Evolutionary conservation across 768 basidiomycete species (phyloP).

Genomic region (Auricularia sp.): DNA sequence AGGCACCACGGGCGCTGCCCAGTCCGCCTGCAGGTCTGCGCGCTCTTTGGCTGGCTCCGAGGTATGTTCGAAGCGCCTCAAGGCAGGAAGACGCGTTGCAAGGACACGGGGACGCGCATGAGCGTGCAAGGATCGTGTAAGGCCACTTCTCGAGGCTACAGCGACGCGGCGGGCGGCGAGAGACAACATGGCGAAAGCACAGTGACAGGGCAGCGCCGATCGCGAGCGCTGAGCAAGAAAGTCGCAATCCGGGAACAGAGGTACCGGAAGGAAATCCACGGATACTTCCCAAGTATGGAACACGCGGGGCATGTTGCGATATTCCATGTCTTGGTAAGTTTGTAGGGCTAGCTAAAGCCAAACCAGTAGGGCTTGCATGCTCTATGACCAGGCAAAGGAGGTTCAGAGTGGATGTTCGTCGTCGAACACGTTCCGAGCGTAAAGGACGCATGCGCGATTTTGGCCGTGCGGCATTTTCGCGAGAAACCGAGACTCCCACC

Average conservation of each 20-base stretch:
- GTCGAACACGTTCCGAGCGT: no score
- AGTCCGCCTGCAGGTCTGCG: constrained; percentile 48
- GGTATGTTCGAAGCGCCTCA: background rate
- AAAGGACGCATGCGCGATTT: no score
- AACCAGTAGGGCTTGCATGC: no score
- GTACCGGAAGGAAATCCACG: background rate
- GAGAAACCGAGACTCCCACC: no score
- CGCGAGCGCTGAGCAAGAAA: background rate
- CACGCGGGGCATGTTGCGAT: no score
- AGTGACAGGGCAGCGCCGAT: background rate
- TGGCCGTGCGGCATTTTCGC: no score
- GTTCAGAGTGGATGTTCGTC: no score
- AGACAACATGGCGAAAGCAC: background rate
- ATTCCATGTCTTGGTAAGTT: no score
- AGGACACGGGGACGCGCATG: background rate
- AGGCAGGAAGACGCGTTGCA: background rate
- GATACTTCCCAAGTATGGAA: no score
- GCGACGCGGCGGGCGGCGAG: background rate
- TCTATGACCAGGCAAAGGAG: no score
- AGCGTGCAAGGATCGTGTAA: background rate
- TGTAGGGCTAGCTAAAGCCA: no score
- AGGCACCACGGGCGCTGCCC: constrained; percentile 60
- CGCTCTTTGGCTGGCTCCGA: constrained; percentile 14
- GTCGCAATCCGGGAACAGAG: background rate
- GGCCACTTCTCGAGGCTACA: background rate